phyloP scores from a whole-genome alignment of 495 filamentous ascomycete species.

The Xanthoparmelia taractica region DNA sequence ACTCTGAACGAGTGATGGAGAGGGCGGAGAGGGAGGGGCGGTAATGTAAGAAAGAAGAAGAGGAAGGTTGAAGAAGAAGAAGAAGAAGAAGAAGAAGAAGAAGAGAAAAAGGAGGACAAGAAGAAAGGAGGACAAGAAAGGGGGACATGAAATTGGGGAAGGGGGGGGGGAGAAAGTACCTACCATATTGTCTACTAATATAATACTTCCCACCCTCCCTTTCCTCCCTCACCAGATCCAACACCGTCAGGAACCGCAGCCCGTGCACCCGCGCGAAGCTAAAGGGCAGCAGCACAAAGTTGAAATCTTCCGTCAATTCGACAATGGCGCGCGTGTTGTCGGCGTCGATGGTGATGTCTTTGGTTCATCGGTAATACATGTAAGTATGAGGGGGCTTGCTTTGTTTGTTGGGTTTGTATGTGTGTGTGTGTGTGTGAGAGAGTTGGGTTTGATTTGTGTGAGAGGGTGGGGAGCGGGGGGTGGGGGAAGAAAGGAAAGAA shows the following conservation, averaged over 20 bases:
- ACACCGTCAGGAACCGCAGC: background rate
- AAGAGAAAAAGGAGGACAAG: background rate
- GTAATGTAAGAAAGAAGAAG: too few relatives aligned
- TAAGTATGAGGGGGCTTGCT: too few relatives aligned
- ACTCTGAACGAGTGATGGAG: background rate
- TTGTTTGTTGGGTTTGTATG: background rate
- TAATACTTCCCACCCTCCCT: background rate
- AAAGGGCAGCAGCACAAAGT: background rate
- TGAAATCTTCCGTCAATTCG: background rate
- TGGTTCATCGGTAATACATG: background rate
- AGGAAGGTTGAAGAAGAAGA: too few relatives aligned
- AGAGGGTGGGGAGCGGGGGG: background rate
- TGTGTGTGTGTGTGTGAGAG: too few relatives aligned
- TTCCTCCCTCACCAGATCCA: background rate
- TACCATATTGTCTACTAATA: constrained; percentile 7
- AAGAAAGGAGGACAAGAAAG: background rate
- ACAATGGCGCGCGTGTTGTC: constrained; percentile 5
- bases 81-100: background rate
- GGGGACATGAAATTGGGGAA: background rate
- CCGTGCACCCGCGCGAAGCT: background rate
- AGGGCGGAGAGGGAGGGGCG: background rate
- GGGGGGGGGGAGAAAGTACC: too few relatives aligned
- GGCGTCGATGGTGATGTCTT: constrained; percentile 5
- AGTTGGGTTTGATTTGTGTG: too few relatives aligned
- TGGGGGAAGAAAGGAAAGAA: background rate